Evolutionary conservation across 2,329 filamentous ascomycete genomes (phyloP).

Genomic region (Clonostachys sp.): DNA sequence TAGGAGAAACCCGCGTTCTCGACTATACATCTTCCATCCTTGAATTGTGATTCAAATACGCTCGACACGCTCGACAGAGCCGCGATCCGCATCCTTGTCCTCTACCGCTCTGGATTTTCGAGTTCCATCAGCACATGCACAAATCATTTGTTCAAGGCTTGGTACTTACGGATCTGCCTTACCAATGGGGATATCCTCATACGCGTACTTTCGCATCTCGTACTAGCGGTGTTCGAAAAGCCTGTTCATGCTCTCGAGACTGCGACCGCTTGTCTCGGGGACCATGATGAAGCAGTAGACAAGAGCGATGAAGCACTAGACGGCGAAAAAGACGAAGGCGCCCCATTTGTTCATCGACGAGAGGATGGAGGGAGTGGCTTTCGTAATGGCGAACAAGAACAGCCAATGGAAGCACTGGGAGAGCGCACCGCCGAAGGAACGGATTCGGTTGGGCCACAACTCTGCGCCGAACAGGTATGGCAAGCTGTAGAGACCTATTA

Average conservation of each 20-base stretch:
- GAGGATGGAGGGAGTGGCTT: slow-evolving; percentile 25
- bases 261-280: slow-evolving; percentile 28
- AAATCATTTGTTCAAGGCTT: too few relatives aligned
- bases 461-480: slow-evolving; percentile 39
- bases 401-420: slow-evolving; percentile 23
- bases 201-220: slow-evolving; percentile 1
- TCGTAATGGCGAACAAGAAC: slow-evolving; percentile 31
- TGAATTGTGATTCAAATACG: too few relatives aligned
- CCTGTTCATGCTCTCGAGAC: slow-evolving; percentile 28
- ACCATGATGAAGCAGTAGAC: slow-evolving; percentile 32
- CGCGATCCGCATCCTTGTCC: too few relatives aligned
- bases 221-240: slow-evolving; percentile 24
- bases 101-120: too few relatives aligned
- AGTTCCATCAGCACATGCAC: too few relatives aligned
- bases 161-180: too few relatives aligned
- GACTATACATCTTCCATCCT: too few relatives aligned
- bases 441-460: slow-evolving; percentile 37
- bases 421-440: slow-evolving; percentile 34
- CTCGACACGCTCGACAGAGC: too few relatives aligned
- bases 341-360: slow-evolving; percentile 29
- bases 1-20: too few relatives aligned
- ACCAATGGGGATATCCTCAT: too few relatives aligned
- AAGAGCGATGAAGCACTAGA: slow-evolving; percentile 26
- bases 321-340: slow-evolving; percentile 34
- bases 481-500: slow-evolving; percentile 22